Base-by-base conservation (phyloP, 1,139 yeast genomes). In the Candida freyschussii region DNA sequence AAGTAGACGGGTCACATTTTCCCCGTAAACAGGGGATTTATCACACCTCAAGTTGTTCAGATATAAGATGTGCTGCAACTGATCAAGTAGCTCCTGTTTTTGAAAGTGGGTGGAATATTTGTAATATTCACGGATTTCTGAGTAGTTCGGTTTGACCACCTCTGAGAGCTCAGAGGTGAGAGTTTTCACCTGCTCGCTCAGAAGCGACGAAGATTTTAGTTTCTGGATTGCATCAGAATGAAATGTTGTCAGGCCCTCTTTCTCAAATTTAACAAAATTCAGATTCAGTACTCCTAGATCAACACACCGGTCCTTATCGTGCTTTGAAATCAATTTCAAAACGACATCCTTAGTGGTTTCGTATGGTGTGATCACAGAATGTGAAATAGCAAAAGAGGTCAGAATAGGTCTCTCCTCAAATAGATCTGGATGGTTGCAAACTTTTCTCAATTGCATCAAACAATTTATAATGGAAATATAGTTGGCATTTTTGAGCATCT, bases 361-460 rank as follows among this genome's bases (percentile, higher is more conserved):
- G 50, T 66, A 86, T 7, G 63, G 56, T 1, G 75, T 61, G 2
- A 72, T 63, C 3, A 83, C 87, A 2, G 91, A 74, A 29, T 67
- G 66, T 3, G 75, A 74, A 63, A 86, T 65, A 0, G 93, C 83
- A 55, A 85, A 78, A 2, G 97, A 89, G 0, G 98, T 93, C 19
- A 85, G 75, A 49, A 93, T 84, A 0, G 97, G 98, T 39, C 98
- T 69, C 6, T 89, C 96, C 55, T 93, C 98, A 61, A 93, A 93
- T 41, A 93, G 62, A 60, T 93, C 96, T 0, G 98, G 98, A 60
- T 91, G 98, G 52, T 91, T 91, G 61, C 98, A 91, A 24, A 91
- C 98, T 57, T 93, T 93, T 48, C 99, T 75, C 51, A 93, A 66
- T 58, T 93, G 99, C 99, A 93, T 93, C 60, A 93, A 70, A 65